A percentile compares a stretch with the other conserved stretches of the same genome.
These are phyloP conservation scores for Clitopilus passeckerianus DNA, from an alignment of 768 basidiomycete genomes.

Conservation along the genomic window DNA sequence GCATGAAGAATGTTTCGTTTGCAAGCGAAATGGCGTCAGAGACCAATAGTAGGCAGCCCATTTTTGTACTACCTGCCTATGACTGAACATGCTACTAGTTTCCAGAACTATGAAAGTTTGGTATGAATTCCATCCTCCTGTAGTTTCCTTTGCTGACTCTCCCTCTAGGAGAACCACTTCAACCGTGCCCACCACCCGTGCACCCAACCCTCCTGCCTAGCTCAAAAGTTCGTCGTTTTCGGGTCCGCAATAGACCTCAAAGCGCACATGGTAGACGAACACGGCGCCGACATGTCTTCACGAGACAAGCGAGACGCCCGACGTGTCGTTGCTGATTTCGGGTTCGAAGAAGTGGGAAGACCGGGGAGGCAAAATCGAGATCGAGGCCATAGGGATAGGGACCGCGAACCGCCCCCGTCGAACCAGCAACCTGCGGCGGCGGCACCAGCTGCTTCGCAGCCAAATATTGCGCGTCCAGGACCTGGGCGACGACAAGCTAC, in stretches of 20 bases:
- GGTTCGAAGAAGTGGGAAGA: constrained; percentile 42
- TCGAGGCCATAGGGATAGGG: constrained; percentile 37
- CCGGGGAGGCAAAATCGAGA: constrained; percentile 39
- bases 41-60: constrained; percentile 75
- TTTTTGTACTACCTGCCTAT: background rate
- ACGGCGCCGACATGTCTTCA: constrained; percentile 69
- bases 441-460: constrained; percentile 12
- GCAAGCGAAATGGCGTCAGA: constrained; percentile 73
- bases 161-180: constrained; percentile 67
- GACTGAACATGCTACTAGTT: constrained; percentile 36
- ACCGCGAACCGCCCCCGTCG: constrained; percentile 42
- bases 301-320: constrained; percentile 66
- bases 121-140: constrained; percentile 32
- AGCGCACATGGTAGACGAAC: constrained; percentile 85
- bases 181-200: constrained; percentile 76
- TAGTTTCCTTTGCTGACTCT: background rate
- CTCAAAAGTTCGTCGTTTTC: constrained; percentile 94
- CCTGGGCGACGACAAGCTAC: constrained; percentile 45
- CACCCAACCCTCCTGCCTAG: constrained; percentile 64
- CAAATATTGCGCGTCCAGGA: constrained; percentile 16
- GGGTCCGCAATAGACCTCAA: constrained; percentile 81
- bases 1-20: constrained; percentile 97
- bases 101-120: constrained; percentile 72
- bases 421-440: background rate
- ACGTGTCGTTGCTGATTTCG: constrained; percentile 68